Conservation (phyloP, 768 basidiomycete species). For the Mycena galericulata region DNA sequence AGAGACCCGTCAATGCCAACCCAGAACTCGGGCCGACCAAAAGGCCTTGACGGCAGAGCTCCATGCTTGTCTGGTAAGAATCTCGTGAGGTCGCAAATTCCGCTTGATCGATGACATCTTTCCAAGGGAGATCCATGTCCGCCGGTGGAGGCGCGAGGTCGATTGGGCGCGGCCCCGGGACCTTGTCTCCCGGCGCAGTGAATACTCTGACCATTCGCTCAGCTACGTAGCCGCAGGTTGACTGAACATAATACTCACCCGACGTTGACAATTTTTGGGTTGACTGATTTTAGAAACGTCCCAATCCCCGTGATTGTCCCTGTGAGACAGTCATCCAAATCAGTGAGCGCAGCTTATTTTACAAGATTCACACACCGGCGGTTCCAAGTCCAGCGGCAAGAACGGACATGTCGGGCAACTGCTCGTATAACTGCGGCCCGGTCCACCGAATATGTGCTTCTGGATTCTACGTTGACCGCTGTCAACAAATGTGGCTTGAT, state of each 20-base stretch:
- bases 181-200: conserved; percentile 26
- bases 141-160: conserved; percentile 22
- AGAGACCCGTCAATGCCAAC: conserved; percentile 16
- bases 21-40: conserved; percentile 30
- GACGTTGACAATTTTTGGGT: conserved; percentile 22
- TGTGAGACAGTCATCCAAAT: background rate
- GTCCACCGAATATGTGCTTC: conserved; percentile 33
- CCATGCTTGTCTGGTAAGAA: conserved; percentile 24
- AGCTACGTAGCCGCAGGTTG: too few species aligned
- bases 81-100: conserved; percentile 25
- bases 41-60: conserved; percentile 31
- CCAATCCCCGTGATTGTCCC: conserved; percentile 27
- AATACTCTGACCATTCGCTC: conserved; percentile 8
- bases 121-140: conserved; percentile 30
- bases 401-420: conserved; percentile 27
- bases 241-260: background rate
- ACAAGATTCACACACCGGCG: background rate
- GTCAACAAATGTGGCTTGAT: background rate
- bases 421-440: conserved; percentile 22
- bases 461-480: conserved; percentile 6
- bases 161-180: conserved; percentile 29
- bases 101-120: conserved; percentile 24
- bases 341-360: background rate
- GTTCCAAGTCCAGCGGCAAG: conserved; percentile 29
- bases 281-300: conserved; percentile 23